A percentile compares a stretch with the other conserved stretches of the same genome.
These are phyloP conservation scores for Lentinula boryana DNA, from an alignment of 768 basidiomycete genomes.

Conservation along the genomic window DNA sequence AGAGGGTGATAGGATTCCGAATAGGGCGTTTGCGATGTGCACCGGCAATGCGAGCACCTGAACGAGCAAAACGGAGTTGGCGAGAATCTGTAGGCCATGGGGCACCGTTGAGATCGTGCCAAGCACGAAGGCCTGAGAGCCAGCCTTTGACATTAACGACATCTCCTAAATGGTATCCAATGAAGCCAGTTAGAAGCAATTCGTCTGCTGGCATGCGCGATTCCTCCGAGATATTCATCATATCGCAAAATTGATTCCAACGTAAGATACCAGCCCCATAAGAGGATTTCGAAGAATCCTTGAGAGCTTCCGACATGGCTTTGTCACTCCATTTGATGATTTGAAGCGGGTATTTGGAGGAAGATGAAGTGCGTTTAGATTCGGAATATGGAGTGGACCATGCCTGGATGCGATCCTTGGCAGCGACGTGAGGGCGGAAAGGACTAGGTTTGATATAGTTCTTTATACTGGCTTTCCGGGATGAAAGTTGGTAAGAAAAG, in stretches of 20 bases:
- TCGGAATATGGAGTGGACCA: no score
- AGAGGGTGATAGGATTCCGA: slow-evolving; percentile 27
- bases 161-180: slow-evolving; percentile 11
- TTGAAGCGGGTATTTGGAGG: no score
- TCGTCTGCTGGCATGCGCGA: slow-evolving; percentile 22
- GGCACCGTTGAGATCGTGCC: slow-evolving; percentile 29
- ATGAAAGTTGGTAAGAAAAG: no score
- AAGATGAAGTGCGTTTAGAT: no score
- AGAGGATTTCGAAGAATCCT: not conserved
- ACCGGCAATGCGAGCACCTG: slow-evolving; percentile 17
- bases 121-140: slow-evolving; percentile 27
- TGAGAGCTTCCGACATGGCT: no score
- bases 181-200: slow-evolving; percentile 22
- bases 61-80: slow-evolving; percentile 9
- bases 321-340: not conserved
- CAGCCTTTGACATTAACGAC: slow-evolving; percentile 22
- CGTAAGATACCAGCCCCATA: slow-evolving; percentile 26
- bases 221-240: slow-evolving; percentile 22
- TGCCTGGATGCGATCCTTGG: no score
- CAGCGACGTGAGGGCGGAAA: no score
- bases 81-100: slow-evolving; percentile 26
- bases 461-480: no score
- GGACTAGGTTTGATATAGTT: no score
- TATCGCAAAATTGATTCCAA: slow-evolving; percentile 25
- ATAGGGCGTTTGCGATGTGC: slow-evolving; percentile 10